Evolutionary conservation across 345 rosid species (phyloP), one percentile per base, ranked within the genome.

Genomic region (Eucalyptus albens): DNA sequence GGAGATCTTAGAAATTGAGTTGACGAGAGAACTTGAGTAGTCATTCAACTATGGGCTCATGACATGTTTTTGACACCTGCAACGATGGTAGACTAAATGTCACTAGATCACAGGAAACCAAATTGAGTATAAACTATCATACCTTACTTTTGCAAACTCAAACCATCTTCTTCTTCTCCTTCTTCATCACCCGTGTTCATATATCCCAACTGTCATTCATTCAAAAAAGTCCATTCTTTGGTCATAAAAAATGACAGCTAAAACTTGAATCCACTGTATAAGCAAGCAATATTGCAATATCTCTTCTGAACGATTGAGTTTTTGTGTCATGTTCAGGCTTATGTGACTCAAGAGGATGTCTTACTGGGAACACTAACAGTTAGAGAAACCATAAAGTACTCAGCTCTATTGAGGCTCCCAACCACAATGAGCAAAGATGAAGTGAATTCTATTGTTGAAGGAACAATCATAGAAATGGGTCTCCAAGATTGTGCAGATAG

Each of bases 321-420:
- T 51, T 27, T 81, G 9, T 86, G 72, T 24, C n/a, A 47, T 89
- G 56, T 69, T 86, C 93, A 95, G 98, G 98, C 98, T 86, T 95
- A 96, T 90, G 98, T 96, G 91, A 96, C 98, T 44, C 98, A 96
- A 92, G 96, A 96, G 87, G 96, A 96, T 77, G 93, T 94, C 33
- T 27, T 96, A 85, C 89, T 96, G 62, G 96, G 96, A 88, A 96
- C 98, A 45, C 95, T 96, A 1, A 94, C 98, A 26, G 96, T 92
- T 81, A 93, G 95, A 91, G 98, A 96, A 92, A 95, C 97, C 27
- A 67, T 96, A 67, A 90, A 92, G 27, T 96, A 95, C 89, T 96
- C 98, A 40, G 98, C 98, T 19, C 89, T 92, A 51, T 65, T 96
- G 91, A 93, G 98, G 94, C 95, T 96, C 86, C 97, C 98, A 7